Conservation (phyloP, 1,284 basidiomycete species). For the Psilocybe mexicana region DNA sequence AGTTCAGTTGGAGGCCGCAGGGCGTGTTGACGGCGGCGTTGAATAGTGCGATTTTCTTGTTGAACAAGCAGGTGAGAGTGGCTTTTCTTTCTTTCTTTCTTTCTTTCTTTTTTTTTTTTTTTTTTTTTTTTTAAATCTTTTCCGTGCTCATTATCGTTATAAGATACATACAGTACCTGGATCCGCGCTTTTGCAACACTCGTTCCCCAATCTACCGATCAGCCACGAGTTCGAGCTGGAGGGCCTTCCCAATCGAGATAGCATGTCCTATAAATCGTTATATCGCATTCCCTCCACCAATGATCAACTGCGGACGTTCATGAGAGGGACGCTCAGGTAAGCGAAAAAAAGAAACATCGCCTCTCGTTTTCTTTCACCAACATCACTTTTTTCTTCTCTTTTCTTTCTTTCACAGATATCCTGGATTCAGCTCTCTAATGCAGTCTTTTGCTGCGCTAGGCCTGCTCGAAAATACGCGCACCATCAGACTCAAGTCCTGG, state of each 20-base stretch:
- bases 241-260: slow-evolving; percentile 89
- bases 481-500: slow-evolving; percentile 48
- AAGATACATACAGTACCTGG: slow-evolving; percentile 57
- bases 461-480: slow-evolving; percentile 53
- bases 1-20: slow-evolving; percentile 94
- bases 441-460: slow-evolving; percentile 76
- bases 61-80: slow-evolving; percentile 52
- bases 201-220: slow-evolving; percentile 69
- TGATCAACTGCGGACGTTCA: slow-evolving; percentile 54
- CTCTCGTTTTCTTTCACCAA: too few relatives aligned
- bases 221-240: slow-evolving; percentile 75
- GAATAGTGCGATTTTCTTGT: slow-evolving; percentile 75
- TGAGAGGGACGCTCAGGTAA: slow-evolving; percentile 86
- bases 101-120: background rate
- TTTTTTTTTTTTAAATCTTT: background rate
- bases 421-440: slow-evolving; percentile 82
- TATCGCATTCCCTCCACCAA: slow-evolving; percentile 56
- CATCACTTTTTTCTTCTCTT: background rate
- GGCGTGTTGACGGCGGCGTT: slow-evolving; percentile 85
- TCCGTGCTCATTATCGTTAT: background rate
- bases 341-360: slow-evolving; percentile 1
- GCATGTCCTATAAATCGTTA: slow-evolving; percentile 72
- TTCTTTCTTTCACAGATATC: slow-evolving; percentile 60
- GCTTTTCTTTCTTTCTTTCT: background rate
- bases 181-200: slow-evolving; percentile 52